A percentile compares a stretch with the other conserved stretches of the same genome.
Evolutionary conservation across 2,329 filamentous ascomycete genomes (phyloP).

Genomic region (Orbilia blumenaviensis): DNA sequence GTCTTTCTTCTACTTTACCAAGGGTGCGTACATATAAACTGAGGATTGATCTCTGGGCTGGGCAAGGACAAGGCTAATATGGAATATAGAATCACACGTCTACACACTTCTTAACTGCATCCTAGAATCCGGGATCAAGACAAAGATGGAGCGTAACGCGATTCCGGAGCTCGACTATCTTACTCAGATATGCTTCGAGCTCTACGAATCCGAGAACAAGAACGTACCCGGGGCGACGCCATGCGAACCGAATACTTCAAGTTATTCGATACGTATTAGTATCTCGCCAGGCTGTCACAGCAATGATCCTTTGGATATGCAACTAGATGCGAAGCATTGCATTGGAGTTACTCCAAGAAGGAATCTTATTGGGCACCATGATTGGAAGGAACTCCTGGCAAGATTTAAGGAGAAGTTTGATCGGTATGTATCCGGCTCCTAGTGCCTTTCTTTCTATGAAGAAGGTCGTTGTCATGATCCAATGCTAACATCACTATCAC

Average conservation of each 20-base stretch:
- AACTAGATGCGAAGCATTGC: conserved; percentile 93
- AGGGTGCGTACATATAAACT: conserved; percentile 62
- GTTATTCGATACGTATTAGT: conserved; percentile 95
- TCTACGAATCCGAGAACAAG: conserved; percentile 92
- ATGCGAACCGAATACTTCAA: conserved; percentile 76
- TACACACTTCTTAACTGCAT: conserved; percentile 98
- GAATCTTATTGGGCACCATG: conserved; percentile 86
- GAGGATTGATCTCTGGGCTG: too few species aligned
- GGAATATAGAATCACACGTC: conserved; percentile 80
- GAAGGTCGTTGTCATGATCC: too few species aligned
- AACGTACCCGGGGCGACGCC: conserved; percentile 60
- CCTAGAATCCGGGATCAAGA: conserved; percentile 93
- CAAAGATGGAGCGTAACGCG: conserved; percentile 92
- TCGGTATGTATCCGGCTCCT: conserved; percentile 70
- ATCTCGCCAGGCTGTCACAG: conserved; percentile 96
- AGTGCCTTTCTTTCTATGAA: too few species aligned
- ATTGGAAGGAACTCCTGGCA: conserved; percentile 98
- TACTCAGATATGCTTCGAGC: conserved; percentile 95
- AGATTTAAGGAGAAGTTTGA: conserved; percentile 94
- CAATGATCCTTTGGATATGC: conserved; percentile 93
- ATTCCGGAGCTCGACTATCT: conserved; percentile 98
- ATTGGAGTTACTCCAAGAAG: conserved; percentile 92
- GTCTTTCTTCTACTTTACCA: conserved; percentile 98
- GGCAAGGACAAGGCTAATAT: not conserved
- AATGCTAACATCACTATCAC: not conserved